Conservation (phyloP, 805 yeast species). For the Myxozyma vanderwaltii region DNA sequence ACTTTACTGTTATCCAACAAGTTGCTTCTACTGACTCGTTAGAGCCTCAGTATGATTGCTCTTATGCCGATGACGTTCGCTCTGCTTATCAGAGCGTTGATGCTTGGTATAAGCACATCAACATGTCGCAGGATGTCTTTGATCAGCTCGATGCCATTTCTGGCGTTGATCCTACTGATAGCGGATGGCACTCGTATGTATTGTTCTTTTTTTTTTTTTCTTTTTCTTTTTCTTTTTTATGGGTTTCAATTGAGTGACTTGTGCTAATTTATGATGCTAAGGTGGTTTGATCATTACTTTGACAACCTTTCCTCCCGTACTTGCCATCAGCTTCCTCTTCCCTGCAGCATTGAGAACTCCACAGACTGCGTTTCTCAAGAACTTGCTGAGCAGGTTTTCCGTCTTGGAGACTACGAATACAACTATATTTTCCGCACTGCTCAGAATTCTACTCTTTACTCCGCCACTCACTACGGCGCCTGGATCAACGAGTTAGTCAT, state of each 20-base stretch:
- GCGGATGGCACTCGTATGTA: constrained; percentile 24
- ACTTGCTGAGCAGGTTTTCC: constrained; percentile 47
- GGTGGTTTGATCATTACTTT: constrained; percentile 47
- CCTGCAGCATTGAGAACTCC: constrained; percentile 40
- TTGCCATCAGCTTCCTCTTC: constrained; percentile 45
- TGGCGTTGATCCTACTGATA: constrained; percentile 35
- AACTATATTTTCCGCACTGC: constrained; percentile 46
- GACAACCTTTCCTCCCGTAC: constrained; percentile 48
- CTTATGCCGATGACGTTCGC: constrained; percentile 40
- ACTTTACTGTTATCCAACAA: constrained; percentile 43
- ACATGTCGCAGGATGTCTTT: constrained; percentile 45
- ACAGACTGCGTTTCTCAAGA: constrained; percentile 40
- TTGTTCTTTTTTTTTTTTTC: too few species aligned
- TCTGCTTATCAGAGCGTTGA: constrained; percentile 38
- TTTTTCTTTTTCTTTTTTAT: too few species aligned
- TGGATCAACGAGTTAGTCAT: constrained; percentile 45
- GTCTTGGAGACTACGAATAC: constrained; percentile 51
- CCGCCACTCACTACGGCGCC: constrained; percentile 44
- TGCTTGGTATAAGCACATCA: constrained; percentile 46
- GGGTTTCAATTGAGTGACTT: too few species aligned
- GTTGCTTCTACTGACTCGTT: constrained; percentile 43
- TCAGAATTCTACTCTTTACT: constrained; percentile 44
- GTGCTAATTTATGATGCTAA: too few species aligned
- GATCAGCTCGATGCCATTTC: constrained; percentile 45
- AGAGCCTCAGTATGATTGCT: constrained; percentile 45